A percentile compares a stretch with the other conserved stretches of the same genome.
phyloP scores from a whole-genome alignment of 306 rosid genomes.

The Vachellia pachyceras region DNA sequence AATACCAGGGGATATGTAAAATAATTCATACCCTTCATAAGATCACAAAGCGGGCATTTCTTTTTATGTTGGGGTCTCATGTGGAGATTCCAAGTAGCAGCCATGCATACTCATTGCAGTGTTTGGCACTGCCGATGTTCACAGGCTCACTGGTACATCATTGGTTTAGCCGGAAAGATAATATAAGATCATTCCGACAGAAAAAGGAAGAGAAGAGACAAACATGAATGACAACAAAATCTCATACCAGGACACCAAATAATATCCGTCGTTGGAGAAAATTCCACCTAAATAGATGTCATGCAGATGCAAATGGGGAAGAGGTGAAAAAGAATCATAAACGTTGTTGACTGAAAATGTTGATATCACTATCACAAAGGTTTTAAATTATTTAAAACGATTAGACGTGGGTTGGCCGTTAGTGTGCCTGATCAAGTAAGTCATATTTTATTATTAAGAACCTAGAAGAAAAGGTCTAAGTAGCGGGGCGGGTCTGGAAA shows the following conservation, averaged over 20 bases:
- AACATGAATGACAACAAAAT: not conserved
- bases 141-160: conserved; percentile 40
- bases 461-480: too few relatives aligned
- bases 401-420: not conserved
- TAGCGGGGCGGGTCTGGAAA: too few relatives aligned
- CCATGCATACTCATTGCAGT: conserved; percentile 15
- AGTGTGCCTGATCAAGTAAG: not conserved
- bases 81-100: conserved; percentile 3
- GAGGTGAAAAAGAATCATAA: not conserved
- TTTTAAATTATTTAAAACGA: not conserved
- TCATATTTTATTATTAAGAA: not conserved
- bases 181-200: not conserved
- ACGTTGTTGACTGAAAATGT: not conserved
- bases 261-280: not conserved
- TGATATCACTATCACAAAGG: not conserved
- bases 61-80: conserved; percentile 22
- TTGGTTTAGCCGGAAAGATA: conserved; percentile 28
- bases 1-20: conserved; percentile 12
- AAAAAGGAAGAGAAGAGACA: not conserved
- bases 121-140: conserved; percentile 19
- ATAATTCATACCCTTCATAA: conserved; percentile 29
- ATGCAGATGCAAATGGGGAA: not conserved
- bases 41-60: conserved; percentile 18
- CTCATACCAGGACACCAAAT: not conserved
- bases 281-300: not conserved